Evolutionary conservation across 106 monocot species (phyloP).

Genomic region (Phalaenopsis equestris): DNA sequence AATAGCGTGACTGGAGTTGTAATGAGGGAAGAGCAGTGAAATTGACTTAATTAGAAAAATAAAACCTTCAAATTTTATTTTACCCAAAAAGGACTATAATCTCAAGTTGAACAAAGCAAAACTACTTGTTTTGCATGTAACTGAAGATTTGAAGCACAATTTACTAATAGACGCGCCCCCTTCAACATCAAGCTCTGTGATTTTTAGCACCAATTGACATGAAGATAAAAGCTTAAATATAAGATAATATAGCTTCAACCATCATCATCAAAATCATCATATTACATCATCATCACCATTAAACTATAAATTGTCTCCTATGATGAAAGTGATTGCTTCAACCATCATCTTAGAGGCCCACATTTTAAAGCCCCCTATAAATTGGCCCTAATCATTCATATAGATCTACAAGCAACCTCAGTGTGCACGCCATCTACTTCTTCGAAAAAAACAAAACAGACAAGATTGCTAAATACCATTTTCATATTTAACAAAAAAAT

Average conservation of each 20-base stretch:
- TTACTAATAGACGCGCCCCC: neutral
- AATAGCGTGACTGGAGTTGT: neutral
- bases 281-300: neutral
- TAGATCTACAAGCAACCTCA: too few species aligned
- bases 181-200: neutral
- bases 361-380: neutral
- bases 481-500: too few species aligned
- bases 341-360: neutral
- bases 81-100: neutral
- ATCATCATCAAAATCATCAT: neutral
- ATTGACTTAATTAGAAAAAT: neutral
- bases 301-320: neutral
- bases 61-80: neutral
- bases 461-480: too few species aligned
- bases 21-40: too few species aligned
- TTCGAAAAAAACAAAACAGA: too few species aligned
- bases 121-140: neutral
- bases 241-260: neutral
- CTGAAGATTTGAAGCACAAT: neutral
- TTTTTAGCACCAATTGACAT: neutral
- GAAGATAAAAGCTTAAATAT: neutral
- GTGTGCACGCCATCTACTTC: too few species aligned
- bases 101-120: neutral
- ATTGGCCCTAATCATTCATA: too few species aligned
- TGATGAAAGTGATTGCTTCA: neutral